Base-by-base conservation (phyloP, 2,329 filamentous ascomycete species). In the Phialocephala subalpina region DNA sequence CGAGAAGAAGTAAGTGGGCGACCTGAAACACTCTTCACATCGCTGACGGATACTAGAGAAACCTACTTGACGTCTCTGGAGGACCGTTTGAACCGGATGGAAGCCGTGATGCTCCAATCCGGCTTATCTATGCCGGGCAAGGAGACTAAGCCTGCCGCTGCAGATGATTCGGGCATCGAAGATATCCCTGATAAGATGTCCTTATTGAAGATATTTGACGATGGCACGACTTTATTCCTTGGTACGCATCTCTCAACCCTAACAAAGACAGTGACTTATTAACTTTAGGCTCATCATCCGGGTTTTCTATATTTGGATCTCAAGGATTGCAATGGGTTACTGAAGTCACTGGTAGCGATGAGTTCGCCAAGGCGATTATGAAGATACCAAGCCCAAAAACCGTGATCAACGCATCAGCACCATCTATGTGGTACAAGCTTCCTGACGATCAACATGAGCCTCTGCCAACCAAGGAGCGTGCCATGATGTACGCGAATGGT, bases 141-240 rank as follows among this genome's bases (percentile, higher is more conserved):
- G 14, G 49, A 53, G 27, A 27, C 49, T 25, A 53, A 33, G 27
- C 49, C 25, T 27, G 25, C 14, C 12, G 29, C 49, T n/a, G 12
- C 4, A 18, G 49, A 53, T 9, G 27, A 53, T 29, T 22, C 16
- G 3, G 22, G 49, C 25, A 29, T 53, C 25, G 16, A 29, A 33
- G 49, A 53, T 53, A 53, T 53, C 27, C 49, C 49, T 29, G 49
- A 53, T 14, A 53, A 53, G 49, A 53, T 53, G 49, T 53, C 49
- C 27, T 18, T 53, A 16, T n/a, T 53, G 14, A 53, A n/a, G 49
- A 53, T 53, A 1, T 53, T 53, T 33, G 49, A 53, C 18, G 49
- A 53, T 53, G 49, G 49, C 22, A 29, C 49, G 11, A 29, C 49
- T 18, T 16, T 53, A 18, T 53, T 53, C 7, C 27, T 53, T 29